These are phyloP conservation scores for Ensete ventricosum DNA, from an alignment of 176 grass and related monocot species.

Conservation along the genomic window DNA sequence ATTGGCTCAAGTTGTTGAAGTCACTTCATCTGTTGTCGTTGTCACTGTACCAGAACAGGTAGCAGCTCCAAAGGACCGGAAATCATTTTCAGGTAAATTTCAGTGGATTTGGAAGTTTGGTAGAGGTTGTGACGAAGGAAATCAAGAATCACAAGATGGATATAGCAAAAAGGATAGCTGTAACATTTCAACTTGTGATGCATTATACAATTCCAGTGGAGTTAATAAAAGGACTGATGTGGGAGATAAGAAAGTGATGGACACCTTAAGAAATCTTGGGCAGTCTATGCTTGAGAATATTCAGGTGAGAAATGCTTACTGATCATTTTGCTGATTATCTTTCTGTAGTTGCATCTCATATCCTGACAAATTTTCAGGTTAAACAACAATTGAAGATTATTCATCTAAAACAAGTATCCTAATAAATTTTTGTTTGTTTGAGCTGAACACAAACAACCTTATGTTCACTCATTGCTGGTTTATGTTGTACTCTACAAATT, in stretches of 20 bases:
- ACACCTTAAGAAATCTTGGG: slow-evolving; percentile 58
- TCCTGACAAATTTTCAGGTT: not conserved
- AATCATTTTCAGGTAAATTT: not conserved
- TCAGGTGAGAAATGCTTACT: slow-evolving; percentile 34
- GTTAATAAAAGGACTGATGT: slow-evolving; percentile 28
- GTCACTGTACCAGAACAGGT: slow-evolving; percentile 18
- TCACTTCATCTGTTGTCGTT: not conserved
- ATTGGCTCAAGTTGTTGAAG: slow-evolving; percentile 27
- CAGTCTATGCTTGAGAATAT: slow-evolving; percentile 87
- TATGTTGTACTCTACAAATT: no score
- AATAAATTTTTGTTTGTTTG: no score
- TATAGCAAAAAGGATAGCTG: slow-evolving; percentile 18
- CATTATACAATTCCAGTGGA: not conserved
- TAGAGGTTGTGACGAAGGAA: not conserved
- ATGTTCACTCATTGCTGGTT: no score
- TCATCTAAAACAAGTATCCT: no score
- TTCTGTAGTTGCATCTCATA: not conserved
- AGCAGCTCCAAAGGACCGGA: not conserved
- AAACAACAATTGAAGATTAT: no score
- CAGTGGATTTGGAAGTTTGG: slow-evolving; percentile 13
- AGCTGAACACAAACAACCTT: no score
- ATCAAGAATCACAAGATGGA: not conserved
- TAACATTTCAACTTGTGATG: not conserved
- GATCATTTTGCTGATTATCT: not conserved
- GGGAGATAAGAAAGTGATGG: slow-evolving; percentile 39